These are phyloP conservation scores for Linanthus parryae DNA, from an alignment of 148 eudicot species.

Conservation along the genomic window DNA sequence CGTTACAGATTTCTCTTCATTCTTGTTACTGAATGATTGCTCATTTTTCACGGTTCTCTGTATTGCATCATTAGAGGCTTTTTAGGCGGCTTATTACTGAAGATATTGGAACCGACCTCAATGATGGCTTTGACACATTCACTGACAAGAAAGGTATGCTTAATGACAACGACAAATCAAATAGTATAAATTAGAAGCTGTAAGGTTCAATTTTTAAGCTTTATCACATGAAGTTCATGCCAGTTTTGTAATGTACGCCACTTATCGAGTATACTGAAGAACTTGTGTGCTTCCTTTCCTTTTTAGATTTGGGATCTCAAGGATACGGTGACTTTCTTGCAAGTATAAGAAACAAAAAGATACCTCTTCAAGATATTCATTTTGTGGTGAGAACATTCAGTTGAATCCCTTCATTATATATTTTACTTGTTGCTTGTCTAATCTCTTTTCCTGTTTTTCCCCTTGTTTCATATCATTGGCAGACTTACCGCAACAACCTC, in stretches of 20 bases:
- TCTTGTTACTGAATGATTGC: not conserved
- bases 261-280: not conserved
- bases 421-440: constrained; percentile 2
- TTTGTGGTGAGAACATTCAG: constrained; percentile 62
- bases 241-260: constrained; percentile 2
- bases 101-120: constrained; percentile 86
- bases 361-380: constrained; percentile 83
- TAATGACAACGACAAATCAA: not conserved
- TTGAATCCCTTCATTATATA: constrained; percentile 3
- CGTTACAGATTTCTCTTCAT: constrained; percentile 1
- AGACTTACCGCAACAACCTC: constrained; percentile 95
- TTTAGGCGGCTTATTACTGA: constrained; percentile 84
- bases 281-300: constrained; percentile 7
- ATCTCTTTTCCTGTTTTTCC: constrained; percentile 4
- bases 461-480: constrained; percentile 16
- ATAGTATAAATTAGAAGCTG: no score
- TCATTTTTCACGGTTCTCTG: not conserved
- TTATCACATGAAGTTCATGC: not conserved
- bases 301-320: constrained; percentile 80
- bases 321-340: constrained; percentile 89
- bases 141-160: constrained; percentile 61
- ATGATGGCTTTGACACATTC: constrained; percentile 87
- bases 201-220: not conserved
- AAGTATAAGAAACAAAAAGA: constrained; percentile 60
- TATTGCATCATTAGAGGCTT: constrained; percentile 58